These are phyloP conservation scores for Blastomyces percursus DNA, from an alignment of 2,329 filamentous ascomycete genomes.

Conservation along the genomic window DNA sequence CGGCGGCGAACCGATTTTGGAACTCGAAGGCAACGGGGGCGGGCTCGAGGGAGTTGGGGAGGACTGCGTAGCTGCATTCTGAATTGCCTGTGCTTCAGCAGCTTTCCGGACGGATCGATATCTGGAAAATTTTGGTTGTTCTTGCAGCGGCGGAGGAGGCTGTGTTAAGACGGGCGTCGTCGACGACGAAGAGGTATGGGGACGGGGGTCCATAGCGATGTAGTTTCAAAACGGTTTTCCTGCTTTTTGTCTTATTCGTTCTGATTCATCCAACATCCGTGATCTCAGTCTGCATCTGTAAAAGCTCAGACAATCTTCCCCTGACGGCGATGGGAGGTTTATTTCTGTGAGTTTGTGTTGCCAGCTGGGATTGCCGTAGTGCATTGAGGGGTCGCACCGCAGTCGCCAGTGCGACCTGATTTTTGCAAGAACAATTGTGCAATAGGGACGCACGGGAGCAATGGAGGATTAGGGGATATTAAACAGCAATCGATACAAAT, in stretches of 20 bases:
- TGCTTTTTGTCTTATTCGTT: background rate
- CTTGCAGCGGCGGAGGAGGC: conserved; percentile 4
- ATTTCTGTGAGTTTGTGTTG: background rate
- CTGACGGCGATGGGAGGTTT: background rate
- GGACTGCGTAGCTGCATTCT: conserved; percentile 6
- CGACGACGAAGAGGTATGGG: background rate
- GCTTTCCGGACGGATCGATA: conserved; percentile 48
- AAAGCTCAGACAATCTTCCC: background rate
- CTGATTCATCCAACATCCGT: background rate
- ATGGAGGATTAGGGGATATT: background rate
- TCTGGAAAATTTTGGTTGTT: conserved; percentile 42
- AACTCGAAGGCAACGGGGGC: conserved; percentile 13
- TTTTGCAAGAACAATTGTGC: background rate
- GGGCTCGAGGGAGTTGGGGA: background rate
- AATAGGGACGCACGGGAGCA: background rate
- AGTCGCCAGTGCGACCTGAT: conserved; percentile 2
- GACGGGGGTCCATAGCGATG: background rate
- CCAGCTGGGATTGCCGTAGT: background rate
- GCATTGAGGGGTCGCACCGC: conserved; percentile 1
- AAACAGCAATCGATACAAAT: background rate
- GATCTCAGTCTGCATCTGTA: background rate
- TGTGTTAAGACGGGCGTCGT: background rate
- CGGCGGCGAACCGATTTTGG: background rate
- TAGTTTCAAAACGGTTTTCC: background rate
- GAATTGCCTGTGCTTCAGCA: conserved; percentile 23